Base-by-base conservation (phyloP, 495 filamentous ascomycete species). In the Neurospora sp. region DNA sequence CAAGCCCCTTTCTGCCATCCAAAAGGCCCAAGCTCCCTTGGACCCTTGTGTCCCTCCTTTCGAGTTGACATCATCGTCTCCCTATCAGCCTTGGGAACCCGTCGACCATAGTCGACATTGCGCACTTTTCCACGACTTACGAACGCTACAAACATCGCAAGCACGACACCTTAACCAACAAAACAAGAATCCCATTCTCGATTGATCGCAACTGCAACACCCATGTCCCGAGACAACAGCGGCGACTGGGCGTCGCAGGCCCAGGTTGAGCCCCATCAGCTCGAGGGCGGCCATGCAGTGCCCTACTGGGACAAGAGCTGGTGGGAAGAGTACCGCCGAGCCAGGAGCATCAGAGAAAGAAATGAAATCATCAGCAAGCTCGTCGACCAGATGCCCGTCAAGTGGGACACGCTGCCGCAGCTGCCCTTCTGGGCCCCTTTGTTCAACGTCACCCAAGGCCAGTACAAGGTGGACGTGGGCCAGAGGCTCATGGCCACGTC, bases 381-480 rank as follows among this genome's bases (percentile, higher is more conserved):
- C 18, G 65, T 41, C 9, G 27, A 72, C 31, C 71, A 69, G 61
- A 68, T 72, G 53, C 37, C 53, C 39, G 42, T 72, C 59, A 45
- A 69, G 38, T 70, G 39, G 31, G 75, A 77, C n/a, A 27, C 12
- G 59, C 72, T 78, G 8, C 75, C 77, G 7, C 69, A 71, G 45
- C 53, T 75, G 7, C 75, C 75, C 27, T 42, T 69, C 37, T 77
- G 70, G 27, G 72, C 42, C 14, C 37, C 61, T 14, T 12, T 71
- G 37, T 68, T 73, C 40, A 44, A 39, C 61, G 71, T 71, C 71
- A 74, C 74, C 3, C 53, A 68, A 3, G 6, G 8, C 7, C 72
- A 72, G 69, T 70, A 74, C 39, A 70, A 71, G 38, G 22, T 8
- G 2, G 10, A 39, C 7, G 71, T 75, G 8, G 59, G 65, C 18